These are phyloP conservation scores for Rosa persica DNA, from an alignment of 306 rosid genomes.

Conservation along the genomic window DNA sequence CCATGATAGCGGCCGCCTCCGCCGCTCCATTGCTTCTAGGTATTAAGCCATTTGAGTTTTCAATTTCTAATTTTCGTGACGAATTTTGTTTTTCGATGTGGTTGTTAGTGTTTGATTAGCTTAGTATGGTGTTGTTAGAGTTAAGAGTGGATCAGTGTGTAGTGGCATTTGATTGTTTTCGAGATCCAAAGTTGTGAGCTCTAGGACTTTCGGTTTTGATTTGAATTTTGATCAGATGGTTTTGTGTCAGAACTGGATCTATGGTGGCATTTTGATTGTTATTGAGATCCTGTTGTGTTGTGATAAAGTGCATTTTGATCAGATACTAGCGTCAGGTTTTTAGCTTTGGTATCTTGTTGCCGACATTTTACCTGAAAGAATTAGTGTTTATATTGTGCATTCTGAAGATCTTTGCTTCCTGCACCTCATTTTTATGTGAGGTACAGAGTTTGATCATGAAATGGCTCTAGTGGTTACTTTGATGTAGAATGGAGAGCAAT, in stretches of 20 bases:
- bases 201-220: not conserved
- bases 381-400: not conserved
- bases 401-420: not conserved
- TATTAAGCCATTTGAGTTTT: slow-evolving; percentile 7
- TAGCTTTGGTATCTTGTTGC: not conserved
- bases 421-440: not conserved
- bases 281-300: not conserved
- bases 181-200: not conserved
- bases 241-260: not conserved
- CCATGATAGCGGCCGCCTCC: slow-evolving; percentile 78
- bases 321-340: not conserved
- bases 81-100: not conserved
- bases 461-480: not conserved
- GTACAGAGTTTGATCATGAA: not conserved
- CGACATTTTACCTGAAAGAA: not conserved
- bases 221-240: not conserved
- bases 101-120: not conserved
- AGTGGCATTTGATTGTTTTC: not conserved
- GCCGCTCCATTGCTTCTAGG: slow-evolving; percentile 77
- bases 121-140: not conserved
- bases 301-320: not conserved
- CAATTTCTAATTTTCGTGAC: not conserved
- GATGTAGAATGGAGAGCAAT: not conserved
- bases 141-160: not conserved
- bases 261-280: not conserved